phyloP scores from a whole-genome alignment of 306 rosid genomes.

The Lathyrus aphaca region DNA sequence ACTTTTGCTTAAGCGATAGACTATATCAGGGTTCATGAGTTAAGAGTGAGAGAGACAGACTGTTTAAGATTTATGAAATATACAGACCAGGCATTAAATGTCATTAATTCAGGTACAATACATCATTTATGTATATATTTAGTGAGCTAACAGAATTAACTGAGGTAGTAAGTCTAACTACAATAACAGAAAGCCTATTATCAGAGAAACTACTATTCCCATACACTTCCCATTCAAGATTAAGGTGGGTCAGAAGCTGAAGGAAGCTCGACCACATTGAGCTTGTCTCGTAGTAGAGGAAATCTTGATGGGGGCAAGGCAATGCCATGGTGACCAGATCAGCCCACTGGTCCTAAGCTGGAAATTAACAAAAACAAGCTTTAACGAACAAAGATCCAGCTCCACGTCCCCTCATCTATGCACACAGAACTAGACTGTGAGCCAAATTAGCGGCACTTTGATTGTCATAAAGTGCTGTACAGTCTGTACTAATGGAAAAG shows the following conservation, averaged over 20 bases:
- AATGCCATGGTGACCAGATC: neutral
- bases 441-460: neutral
- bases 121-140: neutral
- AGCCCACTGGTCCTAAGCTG: neutral
- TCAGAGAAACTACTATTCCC: neutral
- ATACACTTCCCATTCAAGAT: neutral
- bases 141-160: neutral
- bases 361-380: neutral
- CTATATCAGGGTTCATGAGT: slow-evolving; percentile 8
- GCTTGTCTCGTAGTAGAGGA: neutral
- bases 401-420: neutral
- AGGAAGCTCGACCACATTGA: neutral
- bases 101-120: neutral
- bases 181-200: neutral
- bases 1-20: slow-evolving; percentile 9
- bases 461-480: neutral
- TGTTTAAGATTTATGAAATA: slow-evolving; percentile 7
- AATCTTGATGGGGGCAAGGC: slow-evolving; percentile 1
- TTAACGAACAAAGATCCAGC: neutral
- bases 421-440: neutral
- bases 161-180: neutral
- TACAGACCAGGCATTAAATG: neutral
- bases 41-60: neutral
- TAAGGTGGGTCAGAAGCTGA: neutral
- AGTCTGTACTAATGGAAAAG: neutral